These are phyloP conservation scores for Geotrichum aggregatum DNA, from an alignment of 1,139 yeast species.

Conservation along the genomic window DNA sequence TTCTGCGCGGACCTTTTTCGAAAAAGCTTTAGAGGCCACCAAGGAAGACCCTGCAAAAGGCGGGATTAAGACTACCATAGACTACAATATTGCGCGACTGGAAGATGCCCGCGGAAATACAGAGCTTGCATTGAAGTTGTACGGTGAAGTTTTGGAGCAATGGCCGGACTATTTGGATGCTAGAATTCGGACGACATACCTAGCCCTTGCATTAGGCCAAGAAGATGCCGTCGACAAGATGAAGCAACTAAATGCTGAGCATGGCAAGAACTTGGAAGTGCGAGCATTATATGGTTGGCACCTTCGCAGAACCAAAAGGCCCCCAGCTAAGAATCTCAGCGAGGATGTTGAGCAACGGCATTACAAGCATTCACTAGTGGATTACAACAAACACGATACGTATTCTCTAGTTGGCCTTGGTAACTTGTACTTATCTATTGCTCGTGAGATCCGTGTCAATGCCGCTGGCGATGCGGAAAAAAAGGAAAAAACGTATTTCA, in stretches of 20 bases:
- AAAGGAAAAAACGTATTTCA: constrained; percentile 69
- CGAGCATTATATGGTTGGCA: constrained; percentile 94
- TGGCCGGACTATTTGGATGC: constrained; percentile 78
- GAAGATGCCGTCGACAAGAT: constrained; percentile 52
- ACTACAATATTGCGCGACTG: constrained; percentile 42
- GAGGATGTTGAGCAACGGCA: constrained; percentile 64
- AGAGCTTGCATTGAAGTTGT: constrained; percentile 49
- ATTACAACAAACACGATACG: constrained; percentile 74
- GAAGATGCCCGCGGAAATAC: constrained; percentile 43
- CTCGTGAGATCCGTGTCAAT: constrained; percentile 63
- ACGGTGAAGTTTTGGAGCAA: constrained; percentile 51
- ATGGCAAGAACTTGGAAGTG: constrained; percentile 67
- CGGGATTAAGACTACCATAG: constrained; percentile 32
- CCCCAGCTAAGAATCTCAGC: constrained; percentile 43
- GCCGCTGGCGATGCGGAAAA: constrained; percentile 57
- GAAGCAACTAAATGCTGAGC: constrained; percentile 49
- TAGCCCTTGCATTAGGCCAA: constrained; percentile 42
- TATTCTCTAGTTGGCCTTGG: constrained; percentile 89
- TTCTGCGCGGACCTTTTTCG: constrained; percentile 49
- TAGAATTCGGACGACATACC: constrained; percentile 61
- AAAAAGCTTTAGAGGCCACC: constrained; percentile 46
- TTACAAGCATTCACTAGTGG: constrained; percentile 78
- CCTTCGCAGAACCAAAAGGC: constrained; percentile 48
- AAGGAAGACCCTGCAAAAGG: constrained; percentile 44
- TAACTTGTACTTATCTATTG: constrained; percentile 77